These are phyloP conservation scores for Microsporum audouinii DNA, from an alignment of 2,329 filamentous ascomycete genomes.

Conservation along the genomic window DNA sequence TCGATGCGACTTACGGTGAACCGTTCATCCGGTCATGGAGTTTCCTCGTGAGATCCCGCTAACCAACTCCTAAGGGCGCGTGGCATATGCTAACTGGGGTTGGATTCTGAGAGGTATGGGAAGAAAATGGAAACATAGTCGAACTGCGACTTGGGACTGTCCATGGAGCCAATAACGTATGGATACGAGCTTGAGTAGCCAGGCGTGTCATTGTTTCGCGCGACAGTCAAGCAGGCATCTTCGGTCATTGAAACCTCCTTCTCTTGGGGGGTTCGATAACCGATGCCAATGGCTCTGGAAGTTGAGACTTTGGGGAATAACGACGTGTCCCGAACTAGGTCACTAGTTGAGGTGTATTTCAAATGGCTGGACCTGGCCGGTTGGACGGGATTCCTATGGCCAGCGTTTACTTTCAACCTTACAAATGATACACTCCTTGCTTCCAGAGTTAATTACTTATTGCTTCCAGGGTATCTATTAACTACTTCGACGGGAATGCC, in stretches of 20 bases:
- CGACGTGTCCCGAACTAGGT: not conserved
- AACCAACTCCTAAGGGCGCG: not conserved
- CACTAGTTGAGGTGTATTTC: not conserved
- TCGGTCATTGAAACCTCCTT: not conserved
- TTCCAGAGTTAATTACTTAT: not conserved
- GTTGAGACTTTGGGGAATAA: not conserved
- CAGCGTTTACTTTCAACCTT: no score
- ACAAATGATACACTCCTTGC: not conserved
- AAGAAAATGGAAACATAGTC: not conserved
- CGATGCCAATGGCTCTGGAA: not conserved
- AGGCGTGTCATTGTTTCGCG: not conserved
- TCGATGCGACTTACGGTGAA: not conserved
- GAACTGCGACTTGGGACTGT: not conserved
- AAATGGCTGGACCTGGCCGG: not conserved
- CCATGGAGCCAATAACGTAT: not conserved
- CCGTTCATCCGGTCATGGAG: not conserved
- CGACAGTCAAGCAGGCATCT: not conserved
- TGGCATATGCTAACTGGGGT: not conserved
- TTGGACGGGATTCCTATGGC: not conserved
- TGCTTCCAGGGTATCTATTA: not conserved
- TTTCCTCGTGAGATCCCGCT: not conserved
- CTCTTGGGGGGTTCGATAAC: not conserved
- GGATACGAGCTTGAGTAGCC: not conserved
- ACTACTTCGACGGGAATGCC: not conserved
- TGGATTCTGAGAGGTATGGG: not conserved